Evolutionary conservation across 2,329 filamentous ascomycete species (phyloP), one percentile per base, ranked within the genome.

Genomic region (Cladosporium sp.): DNA sequence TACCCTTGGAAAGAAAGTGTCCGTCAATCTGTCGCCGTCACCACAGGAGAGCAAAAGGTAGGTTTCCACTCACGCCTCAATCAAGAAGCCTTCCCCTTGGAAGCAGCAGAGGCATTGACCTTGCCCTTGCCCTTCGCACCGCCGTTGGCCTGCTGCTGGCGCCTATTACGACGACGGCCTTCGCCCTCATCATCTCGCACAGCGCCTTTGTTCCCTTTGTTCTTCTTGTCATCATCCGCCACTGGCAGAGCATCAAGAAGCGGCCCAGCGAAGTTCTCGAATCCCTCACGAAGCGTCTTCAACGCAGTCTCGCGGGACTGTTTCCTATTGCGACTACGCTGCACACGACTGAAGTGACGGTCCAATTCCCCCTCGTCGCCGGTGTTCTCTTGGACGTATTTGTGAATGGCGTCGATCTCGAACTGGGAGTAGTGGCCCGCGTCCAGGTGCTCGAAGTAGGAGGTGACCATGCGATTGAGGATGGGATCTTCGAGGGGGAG

Each of bases 401-500:
- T 22, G 19, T 32, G 13, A 33, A 55, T 53, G 7, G 40, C 50
- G 15, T 50, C 35, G 25, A 36, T 18, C 36, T 53, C 29, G 22
- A 13, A 11, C 16, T 27, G 36, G 2, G 46, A 33, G 43, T 55
- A 55, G 15, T 15, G 38, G 5, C 20, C 30, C 6, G 29, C 41
- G 6, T 46, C 40, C 2, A 15, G 18, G 41, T 51, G 45, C 43
- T 54, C 49, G 49, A 54, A 45, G 48, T 35, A 53, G 13, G 53
- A 47, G 18, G 57, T 59, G 36, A 58, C 53, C 33, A 51, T 38
- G 49, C 57, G 52, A 15, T 29, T 51, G 38, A 59, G n/a, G n/a
- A 53, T 25, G 1, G 43, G n/a, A n/a, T 58, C 48, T 2, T 42
- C 40, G 13, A 49, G 15, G 2, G 55, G 57, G 4, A 59, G 25